These are phyloP conservation scores for Cladophialophora carrionii DNA, from an alignment of 2,329 filamentous ascomycete species.

Conservation along the genomic window DNA sequence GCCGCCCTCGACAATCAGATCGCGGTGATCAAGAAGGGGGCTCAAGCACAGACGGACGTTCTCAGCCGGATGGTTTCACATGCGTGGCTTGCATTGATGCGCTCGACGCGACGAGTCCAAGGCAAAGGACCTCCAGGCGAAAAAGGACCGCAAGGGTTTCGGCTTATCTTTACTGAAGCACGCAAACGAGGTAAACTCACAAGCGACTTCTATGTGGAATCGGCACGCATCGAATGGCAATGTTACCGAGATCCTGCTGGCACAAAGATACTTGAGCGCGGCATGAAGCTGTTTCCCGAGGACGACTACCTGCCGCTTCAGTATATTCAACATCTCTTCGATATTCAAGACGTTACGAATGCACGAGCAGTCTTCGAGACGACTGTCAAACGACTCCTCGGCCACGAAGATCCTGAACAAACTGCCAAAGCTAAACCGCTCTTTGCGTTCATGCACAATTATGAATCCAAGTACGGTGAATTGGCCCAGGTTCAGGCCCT, in stretches of 20 bases:
- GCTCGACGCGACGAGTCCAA: slow-evolving; percentile 91
- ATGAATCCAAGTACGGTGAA: slow-evolving; percentile 93
- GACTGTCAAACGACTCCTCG: slow-evolving; percentile 77
- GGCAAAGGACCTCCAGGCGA: slow-evolving; percentile 75
- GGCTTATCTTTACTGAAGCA: slow-evolving; percentile 87
- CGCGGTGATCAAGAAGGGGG: slow-evolving; percentile 64
- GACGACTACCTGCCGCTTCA: slow-evolving; percentile 93
- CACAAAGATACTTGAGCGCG: slow-evolving; percentile 93
- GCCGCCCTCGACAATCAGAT: slow-evolving; percentile 59
- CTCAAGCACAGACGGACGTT: slow-evolving; percentile 71
- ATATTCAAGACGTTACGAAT: slow-evolving; percentile 91
- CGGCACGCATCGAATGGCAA: slow-evolving; percentile 89
- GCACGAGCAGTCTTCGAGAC: slow-evolving; percentile 96
- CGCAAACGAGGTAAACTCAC: slow-evolving; percentile 84
- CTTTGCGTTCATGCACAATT: slow-evolving; percentile 90
- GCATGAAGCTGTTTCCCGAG: slow-evolving; percentile 88
- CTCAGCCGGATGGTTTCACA: slow-evolving; percentile 86
- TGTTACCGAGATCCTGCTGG: slow-evolving; percentile 94
- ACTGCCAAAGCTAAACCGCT: slow-evolving; percentile 77
- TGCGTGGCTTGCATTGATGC: slow-evolving; percentile 92
- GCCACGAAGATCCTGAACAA: slow-evolving; percentile 67
- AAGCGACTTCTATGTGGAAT: slow-evolving; percentile 92
- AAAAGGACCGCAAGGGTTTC: slow-evolving; percentile 66
- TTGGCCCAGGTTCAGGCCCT: slow-evolving; percentile 86
- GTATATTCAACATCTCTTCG: slow-evolving; percentile 92